These are phyloP conservation scores for Mycena belliarum DNA, from an alignment of 768 basidiomycete species.

Conservation along the genomic window DNA sequence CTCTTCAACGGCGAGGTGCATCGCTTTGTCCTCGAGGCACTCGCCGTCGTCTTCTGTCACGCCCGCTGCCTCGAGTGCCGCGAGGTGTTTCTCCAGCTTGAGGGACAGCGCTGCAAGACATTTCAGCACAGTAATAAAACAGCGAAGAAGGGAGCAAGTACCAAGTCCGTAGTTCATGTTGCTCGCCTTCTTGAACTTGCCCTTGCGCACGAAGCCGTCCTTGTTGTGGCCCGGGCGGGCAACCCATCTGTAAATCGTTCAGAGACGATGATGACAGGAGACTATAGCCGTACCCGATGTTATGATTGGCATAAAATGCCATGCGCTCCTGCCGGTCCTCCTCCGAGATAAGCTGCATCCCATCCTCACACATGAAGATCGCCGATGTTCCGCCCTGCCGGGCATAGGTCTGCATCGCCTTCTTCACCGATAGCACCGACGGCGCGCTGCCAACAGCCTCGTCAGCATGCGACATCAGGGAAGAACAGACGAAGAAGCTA, in stretches of 20 bases:
- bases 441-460: constrained; percentile 51
- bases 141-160: not conserved
- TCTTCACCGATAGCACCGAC: constrained; percentile 77
- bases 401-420: constrained; percentile 85
- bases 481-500: too few relatives aligned
- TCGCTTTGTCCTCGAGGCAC: constrained; percentile 67
- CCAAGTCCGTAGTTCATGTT: constrained; percentile 79
- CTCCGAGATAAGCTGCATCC: constrained; percentile 67
- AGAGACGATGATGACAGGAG: not conserved
- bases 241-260: constrained; percentile 47
- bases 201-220: constrained; percentile 90
- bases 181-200: constrained; percentile 85
- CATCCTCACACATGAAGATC: constrained; percentile 85
- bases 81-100: constrained; percentile 56
- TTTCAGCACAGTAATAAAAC: not conserved
- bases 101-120: constrained; percentile 54
- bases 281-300: constrained; percentile 48
- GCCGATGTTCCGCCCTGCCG: constrained; percentile 80
- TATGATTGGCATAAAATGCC: constrained; percentile 78
- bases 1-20: constrained; percentile 75
- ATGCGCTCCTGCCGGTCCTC: constrained; percentile 64
- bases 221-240: constrained; percentile 78
- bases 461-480: not conserved
- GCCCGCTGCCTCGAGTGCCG: constrained; percentile 43
- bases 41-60: constrained; percentile 47